Base-by-base conservation (phyloP, 192 early-diverging fungal species). In the Rhizophlyctis rosea region DNA sequence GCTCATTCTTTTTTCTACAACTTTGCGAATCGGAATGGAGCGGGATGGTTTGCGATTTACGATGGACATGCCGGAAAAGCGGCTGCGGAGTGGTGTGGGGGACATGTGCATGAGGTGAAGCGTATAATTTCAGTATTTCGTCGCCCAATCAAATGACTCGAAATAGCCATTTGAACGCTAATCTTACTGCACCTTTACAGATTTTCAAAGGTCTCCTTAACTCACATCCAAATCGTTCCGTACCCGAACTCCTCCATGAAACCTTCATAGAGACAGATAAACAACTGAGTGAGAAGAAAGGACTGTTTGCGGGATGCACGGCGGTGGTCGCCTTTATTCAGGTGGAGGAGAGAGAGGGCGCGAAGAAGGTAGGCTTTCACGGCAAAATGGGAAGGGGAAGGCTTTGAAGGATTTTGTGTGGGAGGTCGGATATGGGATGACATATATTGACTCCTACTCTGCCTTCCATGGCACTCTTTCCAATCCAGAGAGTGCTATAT, bases 61-160 rank as follows among this genome's bases (percentile, higher is more conserved):
- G 96, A 99, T 66, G 96, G 96, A 28, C 96, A 99, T 72, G 96
- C 96, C 1, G 95, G 96, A 16, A 91, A 90, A 68, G 79, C 87
- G 48, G 92, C 94, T 3, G 96, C 96, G 14, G 92, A 96, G 53
- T 98, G 90, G 91, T 98, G 95, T 74, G 95, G 95, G 27, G 80
- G 81, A 21, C 83, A 91, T 77, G 82, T 95, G 62, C 91, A 88
- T 65, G 82, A 80, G 80, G 90, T 90, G 7, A 18, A 18, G 9
- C 7, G 39, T 18, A 44, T 13, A 13, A 18, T 44, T 7, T 44
- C 39, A 7, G 39, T 18, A 44, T 7, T 44, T 13, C 39, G 39
- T 44, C 18, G 7, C 39, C 39, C 18, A 44, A 44, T 18, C 39
- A 44, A 13, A 44, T 18, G 18, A 44, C 39, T 44, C 18, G 39